phyloP scores from a whole-genome alignment of 1,284 basidiomycete species.

The Leccinum solheimii region DNA sequence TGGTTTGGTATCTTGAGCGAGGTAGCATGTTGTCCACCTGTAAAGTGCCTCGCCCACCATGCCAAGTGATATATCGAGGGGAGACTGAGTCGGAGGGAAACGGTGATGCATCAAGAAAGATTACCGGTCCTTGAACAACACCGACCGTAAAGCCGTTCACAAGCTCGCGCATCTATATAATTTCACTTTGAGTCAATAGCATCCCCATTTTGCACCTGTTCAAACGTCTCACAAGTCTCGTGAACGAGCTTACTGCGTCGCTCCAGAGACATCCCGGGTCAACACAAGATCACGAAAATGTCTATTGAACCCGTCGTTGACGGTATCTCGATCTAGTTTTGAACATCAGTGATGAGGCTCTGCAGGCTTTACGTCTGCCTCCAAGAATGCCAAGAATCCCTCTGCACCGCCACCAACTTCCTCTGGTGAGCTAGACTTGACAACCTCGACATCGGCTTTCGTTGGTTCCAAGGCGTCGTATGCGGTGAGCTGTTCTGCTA shows the following conservation, averaged over 20 bases:
- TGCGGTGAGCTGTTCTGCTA: constrained; percentile 78
- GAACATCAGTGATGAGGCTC: constrained; percentile 51
- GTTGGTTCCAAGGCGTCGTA: constrained; percentile 80
- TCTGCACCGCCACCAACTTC: constrained; percentile 50
- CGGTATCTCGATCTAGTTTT: constrained; percentile 8
- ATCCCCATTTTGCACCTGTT: background rate
- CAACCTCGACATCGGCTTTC: constrained; percentile 40
- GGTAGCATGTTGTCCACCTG: background rate
- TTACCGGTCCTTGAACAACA: background rate
- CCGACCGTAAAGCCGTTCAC: background rate
- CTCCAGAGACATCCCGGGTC: background rate
- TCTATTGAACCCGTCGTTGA: constrained; percentile 22
- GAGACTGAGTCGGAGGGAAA: background rate
- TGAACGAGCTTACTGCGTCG: background rate
- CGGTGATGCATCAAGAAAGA: background rate
- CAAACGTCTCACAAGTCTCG: background rate
- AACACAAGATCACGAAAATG: background rate
- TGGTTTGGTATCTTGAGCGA: background rate
- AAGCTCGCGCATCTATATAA: background rate
- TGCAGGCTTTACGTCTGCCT: constrained; percentile 58
- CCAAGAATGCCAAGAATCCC: constrained; percentile 58
- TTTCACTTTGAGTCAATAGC: background rate
- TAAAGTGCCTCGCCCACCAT: too few species aligned
- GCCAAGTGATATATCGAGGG: background rate
- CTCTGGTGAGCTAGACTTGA: constrained; percentile 34